Percentiles rank a stretch among this genome's conserved stretches.
Evolutionary conservation across 345 rosid species (phyloP).

Genomic region (Excoecaria agallocha): DNA sequence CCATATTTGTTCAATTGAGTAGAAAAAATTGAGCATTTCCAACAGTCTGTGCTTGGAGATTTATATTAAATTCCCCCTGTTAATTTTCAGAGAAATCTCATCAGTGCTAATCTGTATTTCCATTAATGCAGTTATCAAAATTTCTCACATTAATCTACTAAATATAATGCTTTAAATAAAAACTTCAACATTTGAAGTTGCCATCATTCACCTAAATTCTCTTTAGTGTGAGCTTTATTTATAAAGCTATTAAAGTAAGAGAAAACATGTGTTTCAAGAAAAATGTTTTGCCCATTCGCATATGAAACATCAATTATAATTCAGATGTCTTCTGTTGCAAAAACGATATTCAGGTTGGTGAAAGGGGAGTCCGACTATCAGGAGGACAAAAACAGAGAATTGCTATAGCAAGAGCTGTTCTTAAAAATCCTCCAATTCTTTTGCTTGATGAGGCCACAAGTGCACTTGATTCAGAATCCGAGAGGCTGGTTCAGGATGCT

Average conservation of each 20-base stretch:
- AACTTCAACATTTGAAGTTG: background rate
- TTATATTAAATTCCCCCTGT: background rate
- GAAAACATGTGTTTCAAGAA: background rate
- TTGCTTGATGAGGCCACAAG: constrained; percentile 75
- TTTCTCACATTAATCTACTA: background rate
- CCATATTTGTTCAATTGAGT: background rate
- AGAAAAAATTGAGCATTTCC: background rate
- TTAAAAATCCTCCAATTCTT: constrained; percentile 63
- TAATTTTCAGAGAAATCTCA: background rate
- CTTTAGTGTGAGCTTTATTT: too few species aligned
- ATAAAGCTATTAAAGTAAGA: too few species aligned
- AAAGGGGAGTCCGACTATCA: constrained; percentile 64
- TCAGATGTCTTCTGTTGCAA: background rate
- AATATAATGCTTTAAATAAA: background rate
- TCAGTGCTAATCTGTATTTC: background rate
- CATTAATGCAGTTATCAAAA: background rate
- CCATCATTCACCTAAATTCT: too few species aligned
- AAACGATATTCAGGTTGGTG: constrained; percentile 45
- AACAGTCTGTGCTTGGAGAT: background rate
- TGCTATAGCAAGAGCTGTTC: constrained; percentile 62
- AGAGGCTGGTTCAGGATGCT: constrained; percentile 60
- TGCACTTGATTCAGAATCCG: constrained; percentile 63
- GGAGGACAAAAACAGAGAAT: constrained; percentile 73
- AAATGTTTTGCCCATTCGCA: too few species aligned
- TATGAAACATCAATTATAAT: constrained; percentile 4